Base-by-base conservation (phyloP, 352 stramenopile genomes). In the Globisporangium camurandrum region DNA sequence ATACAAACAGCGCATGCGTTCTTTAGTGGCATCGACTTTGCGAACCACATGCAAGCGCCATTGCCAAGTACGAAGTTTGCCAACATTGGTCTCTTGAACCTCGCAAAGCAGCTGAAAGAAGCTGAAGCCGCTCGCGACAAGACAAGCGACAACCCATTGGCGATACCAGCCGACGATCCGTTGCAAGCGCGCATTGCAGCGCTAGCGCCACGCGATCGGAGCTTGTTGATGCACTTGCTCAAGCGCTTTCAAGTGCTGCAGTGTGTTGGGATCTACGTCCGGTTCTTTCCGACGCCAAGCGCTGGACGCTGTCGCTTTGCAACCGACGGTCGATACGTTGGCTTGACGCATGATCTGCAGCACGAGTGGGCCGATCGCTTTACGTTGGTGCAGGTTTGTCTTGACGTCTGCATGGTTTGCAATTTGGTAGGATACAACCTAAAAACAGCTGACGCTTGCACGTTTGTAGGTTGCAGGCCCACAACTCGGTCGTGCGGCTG, bases 151-250 rank as follows among this genome's bases (percentile, higher is more conserved):
- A 69, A 39, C 41, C 20, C 16, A 4, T 46, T 47, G 3, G 69
- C 86, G 11, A 34, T 23, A 5, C 36, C 82, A 37, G 16, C 16
- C 8, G 17, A 16, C 17, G 36, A 41, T 19, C 17, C 36, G 5
- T 3, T 41, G 26, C 75, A 88, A 44, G 30, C 47, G 0, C 64
- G 69, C 47, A 67, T 92, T 20, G 46, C 50, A 0, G 40, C 49
- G 10, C 57, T 90, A 31, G 60, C 46, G 7, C 30, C 51, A 10
- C 49, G 48, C 10, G 47, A 80, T 8, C 71, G 57, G 49, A 69
- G 48, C 9, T 53, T 84, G 22, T 42, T 93, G 4, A 88, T 93
- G 77, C 83, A 93, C 44, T 61, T 93, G 33, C 69, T 93, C 48
- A 63, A 83, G 39, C 77, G 83, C 27, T 86, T 86, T 55, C 68